Evolutionary conservation across 75 land plant genomes (phyloP).

Genomic region (Sequoia sempervirens): DNA sequence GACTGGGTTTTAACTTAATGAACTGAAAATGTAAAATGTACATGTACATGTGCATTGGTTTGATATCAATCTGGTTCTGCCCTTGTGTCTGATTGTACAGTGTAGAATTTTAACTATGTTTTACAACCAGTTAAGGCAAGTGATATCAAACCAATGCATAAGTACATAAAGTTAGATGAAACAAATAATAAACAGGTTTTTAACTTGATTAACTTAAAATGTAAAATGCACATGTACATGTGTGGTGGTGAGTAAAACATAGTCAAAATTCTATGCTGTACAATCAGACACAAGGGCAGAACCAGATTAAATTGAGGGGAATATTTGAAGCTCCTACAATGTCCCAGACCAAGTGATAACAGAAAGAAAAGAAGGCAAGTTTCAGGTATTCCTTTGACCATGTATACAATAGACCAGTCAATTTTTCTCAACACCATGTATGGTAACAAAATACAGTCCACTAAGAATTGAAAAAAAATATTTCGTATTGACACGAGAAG

Average conservation of each 20-base stretch:
- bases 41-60: not conserved
- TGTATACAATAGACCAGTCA: not conserved
- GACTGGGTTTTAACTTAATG: not conserved
- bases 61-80: too few relatives aligned
- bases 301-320: not conserved
- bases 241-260: not conserved
- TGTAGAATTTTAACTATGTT: too few relatives aligned
- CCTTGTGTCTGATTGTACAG: too few relatives aligned
- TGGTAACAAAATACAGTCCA: not conserved
- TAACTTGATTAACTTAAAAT: not conserved
- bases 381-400: conserved; percentile 3
- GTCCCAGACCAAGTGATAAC: not conserved
- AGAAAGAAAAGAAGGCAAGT: not conserved
- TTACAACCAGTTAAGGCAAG: not conserved
- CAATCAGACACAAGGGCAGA: not conserved
- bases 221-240: not conserved
- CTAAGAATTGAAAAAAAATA: not conserved
- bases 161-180: not conserved
- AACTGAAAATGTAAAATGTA: not conserved
- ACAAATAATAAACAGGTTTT: not conserved
- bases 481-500: not conserved
- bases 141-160: not conserved
- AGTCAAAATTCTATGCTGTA: not conserved
- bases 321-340: not conserved
- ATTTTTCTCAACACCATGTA: not conserved